Percentiles rank a stretch among this genome's conserved stretches.
These are phyloP conservation scores for Platismatia glauca DNA, from an alignment of 495 filamentous ascomycete genomes.

Conservation along the genomic window DNA sequence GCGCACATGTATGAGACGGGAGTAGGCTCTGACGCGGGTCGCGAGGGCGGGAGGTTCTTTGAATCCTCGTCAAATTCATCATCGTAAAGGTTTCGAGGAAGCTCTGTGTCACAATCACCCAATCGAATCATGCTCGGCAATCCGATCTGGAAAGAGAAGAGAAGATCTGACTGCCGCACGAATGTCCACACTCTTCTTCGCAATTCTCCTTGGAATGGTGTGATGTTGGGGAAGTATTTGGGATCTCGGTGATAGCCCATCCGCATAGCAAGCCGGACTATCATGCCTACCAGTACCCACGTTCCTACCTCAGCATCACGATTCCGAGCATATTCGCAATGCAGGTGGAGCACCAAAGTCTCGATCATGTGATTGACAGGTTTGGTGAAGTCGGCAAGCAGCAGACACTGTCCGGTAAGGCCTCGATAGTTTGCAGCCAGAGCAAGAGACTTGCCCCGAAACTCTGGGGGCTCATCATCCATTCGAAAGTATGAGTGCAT, in stretches of 20 bases:
- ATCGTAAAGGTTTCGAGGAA: constrained; percentile 87
- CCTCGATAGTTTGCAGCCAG: constrained; percentile 71
- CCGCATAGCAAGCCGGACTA: constrained; percentile 77
- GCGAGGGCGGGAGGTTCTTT: constrained; percentile 63
- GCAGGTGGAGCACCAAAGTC: constrained; percentile 74
- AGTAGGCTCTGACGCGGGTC: constrained; percentile 69
- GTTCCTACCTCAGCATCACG: constrained; percentile 74
- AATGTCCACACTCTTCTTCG: constrained; percentile 81
- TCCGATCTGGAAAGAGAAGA: constrained; percentile 87
- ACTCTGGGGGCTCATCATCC: constrained; percentile 87
- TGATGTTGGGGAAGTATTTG: constrained; percentile 71
- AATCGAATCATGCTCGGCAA: constrained; percentile 81
- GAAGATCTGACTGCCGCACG: constrained; percentile 68
- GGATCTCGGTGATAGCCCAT: constrained; percentile 96
- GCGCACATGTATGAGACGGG: constrained; percentile 81
- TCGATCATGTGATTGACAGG: constrained; percentile 82
- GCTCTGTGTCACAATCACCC: constrained; percentile 72
- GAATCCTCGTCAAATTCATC: constrained; percentile 82
- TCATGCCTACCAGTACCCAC: constrained; percentile 72
- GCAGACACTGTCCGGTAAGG: constrained; percentile 78
- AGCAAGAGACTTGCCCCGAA: constrained; percentile 56
- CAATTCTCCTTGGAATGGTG: constrained; percentile 87
- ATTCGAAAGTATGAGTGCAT: constrained; percentile 86
- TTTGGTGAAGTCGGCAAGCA: constrained; percentile 83
- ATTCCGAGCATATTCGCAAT: constrained; percentile 68